Evolutionary conservation across 2,329 filamentous ascomycete species (phyloP), one percentile per base, ranked within the genome.

Genomic region (Colletotrichum trifolii): DNA sequence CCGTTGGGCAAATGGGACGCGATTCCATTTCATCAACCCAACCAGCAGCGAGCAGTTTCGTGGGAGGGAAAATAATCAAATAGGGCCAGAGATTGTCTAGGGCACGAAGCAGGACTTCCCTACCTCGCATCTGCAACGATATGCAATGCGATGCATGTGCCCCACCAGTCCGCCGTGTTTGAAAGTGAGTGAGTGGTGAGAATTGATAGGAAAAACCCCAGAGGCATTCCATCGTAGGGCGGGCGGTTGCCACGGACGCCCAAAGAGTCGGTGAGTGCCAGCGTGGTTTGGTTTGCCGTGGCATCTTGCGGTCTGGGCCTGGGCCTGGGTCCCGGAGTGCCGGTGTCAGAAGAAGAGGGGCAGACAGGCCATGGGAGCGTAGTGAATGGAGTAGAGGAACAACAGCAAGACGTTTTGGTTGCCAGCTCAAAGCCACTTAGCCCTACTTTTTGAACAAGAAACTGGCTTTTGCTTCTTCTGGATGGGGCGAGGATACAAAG

Each of bases 191-290:
- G 25, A 25, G 25, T 25, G 25, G 25, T 25, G 25, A 4, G 25
- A 25, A 25, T 25, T 25, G 25, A 25, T 25, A 25, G 25, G 15
- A 48, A 9, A 36, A 60, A 35, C 25, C 15, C 36, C 17, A 56
- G 42, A 17, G 36, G 33, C 25, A 55, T 33, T n/a, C 17, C 12
- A 42, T 50, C 58, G 47, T 40, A 66, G 53, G 53, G 63, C 25
- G 25, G 25, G 25, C 52, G 63, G 63, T 63, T 66, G 63, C 63
- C 42, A 66, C 53, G 63, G 63, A 47, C 40, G 50, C 25, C 55
- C 46, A 53, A 66, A 66, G 60, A 66, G 64, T 64, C 64, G 64
- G 64, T 66, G 64, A 66, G 60, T 50, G 55, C 47, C 47, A 52
- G 48, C 60, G 13, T 54, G 38, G 25, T 33, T 39, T 54, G 17